Conservation (phyloP, 164 flowering plant genomes). For the Dillenia suffruticosa region DNA sequence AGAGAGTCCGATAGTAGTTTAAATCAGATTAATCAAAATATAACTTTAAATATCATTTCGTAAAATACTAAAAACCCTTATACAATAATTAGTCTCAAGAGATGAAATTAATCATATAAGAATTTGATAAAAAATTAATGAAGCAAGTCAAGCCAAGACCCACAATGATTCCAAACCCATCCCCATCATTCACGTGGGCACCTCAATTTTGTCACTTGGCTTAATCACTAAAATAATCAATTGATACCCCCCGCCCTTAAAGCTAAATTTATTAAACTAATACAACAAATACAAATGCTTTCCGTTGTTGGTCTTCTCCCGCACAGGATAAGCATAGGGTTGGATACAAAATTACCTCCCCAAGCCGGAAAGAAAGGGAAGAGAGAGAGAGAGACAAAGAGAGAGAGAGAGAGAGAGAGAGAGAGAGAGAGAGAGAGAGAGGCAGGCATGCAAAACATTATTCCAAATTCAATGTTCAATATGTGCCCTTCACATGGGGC, state of each 20-base stretch:
- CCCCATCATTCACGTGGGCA: conserved; percentile 18
- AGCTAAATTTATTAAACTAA: no score
- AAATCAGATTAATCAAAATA: no score
- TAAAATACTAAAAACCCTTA: no score
- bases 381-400: background rate
- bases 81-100: no score
- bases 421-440: background rate
- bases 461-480: no score
- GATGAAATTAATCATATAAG: no score
- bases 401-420: background rate
- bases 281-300: no score
- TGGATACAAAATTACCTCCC: background rate
- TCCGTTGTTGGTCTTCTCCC: conserved; percentile 9
- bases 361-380: background rate
- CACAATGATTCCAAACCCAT: conserved; percentile 17
- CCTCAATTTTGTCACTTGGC: conserved; percentile 19
- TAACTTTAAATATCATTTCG: no score
- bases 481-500: no score
- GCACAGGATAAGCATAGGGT: background rate
- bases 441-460: conserved; percentile 2
- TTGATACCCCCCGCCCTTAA: no score
- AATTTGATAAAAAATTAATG: background rate
- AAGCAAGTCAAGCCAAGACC: conserved; percentile 1
- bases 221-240: conserved; percentile 5
- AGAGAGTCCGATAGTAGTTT: no score